These are phyloP conservation scores for Euphorbia peplus DNA, from an alignment of 345 rosid species.

Conservation along the genomic window DNA sequence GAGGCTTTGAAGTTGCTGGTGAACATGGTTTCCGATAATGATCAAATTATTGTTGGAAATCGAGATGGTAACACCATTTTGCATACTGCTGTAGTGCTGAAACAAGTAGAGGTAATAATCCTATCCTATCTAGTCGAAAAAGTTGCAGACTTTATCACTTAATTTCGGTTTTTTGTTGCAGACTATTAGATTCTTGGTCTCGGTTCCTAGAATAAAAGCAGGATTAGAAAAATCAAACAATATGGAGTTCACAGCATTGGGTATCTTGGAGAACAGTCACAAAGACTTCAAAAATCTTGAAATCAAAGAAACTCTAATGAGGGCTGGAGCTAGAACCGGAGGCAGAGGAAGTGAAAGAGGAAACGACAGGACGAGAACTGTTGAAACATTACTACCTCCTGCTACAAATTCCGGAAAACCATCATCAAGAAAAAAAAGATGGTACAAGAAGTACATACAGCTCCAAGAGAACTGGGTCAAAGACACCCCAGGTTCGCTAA, in stretches of 20 bases:
- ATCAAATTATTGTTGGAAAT: neutral
- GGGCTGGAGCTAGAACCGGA: neutral
- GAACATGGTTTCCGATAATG: neutral
- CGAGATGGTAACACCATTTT: conserved; percentile 4
- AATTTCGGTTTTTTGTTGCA: neutral
- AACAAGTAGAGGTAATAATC: neutral
- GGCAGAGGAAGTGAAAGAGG: neutral
- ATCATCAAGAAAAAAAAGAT: neutral
- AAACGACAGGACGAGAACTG: neutral
- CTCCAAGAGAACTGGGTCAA: neutral
- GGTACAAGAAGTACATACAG: neutral
- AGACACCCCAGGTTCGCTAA: neutral
- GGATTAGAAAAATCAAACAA: neutral
- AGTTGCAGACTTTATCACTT: too few species aligned
- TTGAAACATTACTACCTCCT: neutral
- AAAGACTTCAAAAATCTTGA: neutral
- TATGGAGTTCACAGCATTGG: conserved; percentile 1
- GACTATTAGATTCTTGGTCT: neutral
- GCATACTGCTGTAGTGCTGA: conserved; percentile 6
- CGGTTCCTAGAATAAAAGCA: neutral
- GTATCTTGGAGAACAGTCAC: neutral
- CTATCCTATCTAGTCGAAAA: neutral
- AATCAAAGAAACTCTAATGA: neutral
- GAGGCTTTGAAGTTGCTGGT: conserved; percentile 4
- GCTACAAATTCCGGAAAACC: neutral